Evolutionary conservation across 768 basidiomycete genomes (phyloP).

Genomic region (Cystofilobasidium macerans): DNA sequence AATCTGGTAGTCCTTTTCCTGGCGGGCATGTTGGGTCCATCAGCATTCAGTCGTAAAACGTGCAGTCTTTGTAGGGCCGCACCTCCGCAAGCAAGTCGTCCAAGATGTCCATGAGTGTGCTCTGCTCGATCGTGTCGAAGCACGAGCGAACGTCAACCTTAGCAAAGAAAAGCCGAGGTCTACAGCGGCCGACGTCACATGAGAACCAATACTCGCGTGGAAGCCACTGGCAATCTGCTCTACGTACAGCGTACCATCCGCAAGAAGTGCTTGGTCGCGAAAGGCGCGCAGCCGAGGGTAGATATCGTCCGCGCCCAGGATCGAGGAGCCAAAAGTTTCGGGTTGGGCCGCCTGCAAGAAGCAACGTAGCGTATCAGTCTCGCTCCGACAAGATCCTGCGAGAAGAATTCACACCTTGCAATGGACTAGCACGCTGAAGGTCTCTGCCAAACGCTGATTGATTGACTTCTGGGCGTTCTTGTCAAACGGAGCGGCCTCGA

Average conservation of each 20-base stretch:
- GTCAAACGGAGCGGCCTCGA: not conserved
- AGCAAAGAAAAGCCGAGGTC: constrained; percentile 84
- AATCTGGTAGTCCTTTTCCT: constrained; percentile 35
- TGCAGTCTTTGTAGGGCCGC: too few relatives aligned
- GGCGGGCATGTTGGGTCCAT: too few relatives aligned
- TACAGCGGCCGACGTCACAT: constrained; percentile 38
- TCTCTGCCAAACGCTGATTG: constrained; percentile 71
- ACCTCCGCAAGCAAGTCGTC: constrained; percentile 49
- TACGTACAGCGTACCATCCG: not conserved
- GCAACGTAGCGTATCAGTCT: not conserved
- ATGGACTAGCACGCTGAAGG: constrained; percentile 76
- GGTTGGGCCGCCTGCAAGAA: constrained; percentile 36
- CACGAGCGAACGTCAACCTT: constrained; percentile 94
- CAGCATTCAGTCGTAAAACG: too few relatives aligned
- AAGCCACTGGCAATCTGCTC: not conserved
- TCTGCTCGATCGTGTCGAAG: constrained; percentile 91
- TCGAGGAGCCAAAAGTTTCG: constrained; percentile 62
- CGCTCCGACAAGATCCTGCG: not conserved
- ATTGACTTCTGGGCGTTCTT: constrained; percentile 48
- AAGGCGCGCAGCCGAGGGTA: constrained; percentile 61
- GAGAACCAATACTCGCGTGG: too few relatives aligned
- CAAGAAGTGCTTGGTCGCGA: constrained; percentile 41
- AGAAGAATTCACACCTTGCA: constrained; percentile 56
- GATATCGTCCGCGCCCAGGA: constrained; percentile 72
- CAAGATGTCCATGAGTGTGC: constrained; percentile 67